Conservation (phyloP, 108 stramenopile genomes). For the Conticribra guillardii region DNA sequence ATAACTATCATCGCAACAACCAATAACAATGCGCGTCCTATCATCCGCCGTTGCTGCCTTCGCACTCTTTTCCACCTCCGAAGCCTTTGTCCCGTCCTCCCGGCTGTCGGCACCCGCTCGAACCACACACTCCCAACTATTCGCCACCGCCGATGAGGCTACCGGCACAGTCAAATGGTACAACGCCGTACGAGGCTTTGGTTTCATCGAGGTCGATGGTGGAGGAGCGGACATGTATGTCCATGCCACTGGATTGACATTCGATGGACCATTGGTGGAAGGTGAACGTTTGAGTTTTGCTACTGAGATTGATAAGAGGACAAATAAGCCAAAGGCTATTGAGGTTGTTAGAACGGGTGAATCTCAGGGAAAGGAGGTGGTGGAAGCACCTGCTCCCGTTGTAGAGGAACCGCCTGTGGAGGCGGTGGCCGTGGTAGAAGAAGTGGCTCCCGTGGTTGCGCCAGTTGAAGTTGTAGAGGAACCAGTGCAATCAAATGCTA, state of each 20-base stretch:
- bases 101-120: not conserved
- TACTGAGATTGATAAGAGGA: slow-evolving; percentile 30
- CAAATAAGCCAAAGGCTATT: slow-evolving; percentile 47
- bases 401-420: not conserved
- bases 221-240: slow-evolving; percentile 53
- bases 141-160: slow-evolving; percentile 21
- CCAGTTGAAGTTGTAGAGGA: not conserved
- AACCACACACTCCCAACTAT: not conserved
- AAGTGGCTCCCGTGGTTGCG: not conserved
- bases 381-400: not conserved
- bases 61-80: not conserved
- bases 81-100: not conserved
- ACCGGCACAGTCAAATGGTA: slow-evolving; percentile 51
- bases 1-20: no score
- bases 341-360: slow-evolving; percentile 16
- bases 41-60: not conserved
- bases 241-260: slow-evolving; percentile 36
- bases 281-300: slow-evolving; percentile 31
- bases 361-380: slow-evolving; percentile 16
- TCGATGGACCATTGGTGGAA: slow-evolving; percentile 29
- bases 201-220: slow-evolving; percentile 48
- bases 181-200: slow-evolving; percentile 38
- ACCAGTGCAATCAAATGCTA: no score
- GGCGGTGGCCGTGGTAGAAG: not conserved
- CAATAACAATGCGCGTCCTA: no score